Evolutionary conservation across 169 alveolate genomes (phyloP), one percentile per base, ranked within the genome.

Genomic region (Ichthyophthirius multifiliis): DNA sequence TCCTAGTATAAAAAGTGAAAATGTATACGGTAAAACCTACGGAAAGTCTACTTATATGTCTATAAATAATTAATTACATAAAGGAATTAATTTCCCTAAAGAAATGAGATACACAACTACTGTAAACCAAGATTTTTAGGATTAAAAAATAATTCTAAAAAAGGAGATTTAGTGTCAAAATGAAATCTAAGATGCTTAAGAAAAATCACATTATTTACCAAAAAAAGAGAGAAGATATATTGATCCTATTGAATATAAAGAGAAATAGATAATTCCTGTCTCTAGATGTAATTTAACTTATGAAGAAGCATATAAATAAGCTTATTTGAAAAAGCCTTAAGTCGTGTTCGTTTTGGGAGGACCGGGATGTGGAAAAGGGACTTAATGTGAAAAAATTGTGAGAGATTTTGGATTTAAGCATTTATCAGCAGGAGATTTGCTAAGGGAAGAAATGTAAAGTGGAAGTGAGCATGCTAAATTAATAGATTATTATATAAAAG

Each of bases 1-100:
- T 43, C 92, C 96, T 18, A 92, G 94, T 18, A 84, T 89, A 16
- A 83, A 79, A 48, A 55, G 93, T 16, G 93, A 89, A 48, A 86
- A 91, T 71, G 67, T 83, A 23, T 85, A 75, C 35, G 94, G 95
- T 20, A 78, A 77, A 65, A 83, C 94, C 1, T 91, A 73, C 41
- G 94, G 94, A 23, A 88, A 88, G 45, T 83, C 88, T 18, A 83
- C 88, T 35, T 55, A 23, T 18, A 34, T 75, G 13, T 86, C 92
- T 16, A 55, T 67, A 20, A 84, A 71, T 6, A 83, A 82, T 23
- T 30, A 62, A 12, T 76, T 76, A 62, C 88, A 82, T 46, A 83
- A 83, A 83, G 94, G 92, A 16, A 44, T 79, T 9, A 90, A 86
- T 67, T 39, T 81, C 46, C 83, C 85, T 20, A 67, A 89, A 1